Evolutionary conservation across 768 basidiomycete genomes (phyloP).

Genomic region (Tricholoma hemisulphureum): DNA sequence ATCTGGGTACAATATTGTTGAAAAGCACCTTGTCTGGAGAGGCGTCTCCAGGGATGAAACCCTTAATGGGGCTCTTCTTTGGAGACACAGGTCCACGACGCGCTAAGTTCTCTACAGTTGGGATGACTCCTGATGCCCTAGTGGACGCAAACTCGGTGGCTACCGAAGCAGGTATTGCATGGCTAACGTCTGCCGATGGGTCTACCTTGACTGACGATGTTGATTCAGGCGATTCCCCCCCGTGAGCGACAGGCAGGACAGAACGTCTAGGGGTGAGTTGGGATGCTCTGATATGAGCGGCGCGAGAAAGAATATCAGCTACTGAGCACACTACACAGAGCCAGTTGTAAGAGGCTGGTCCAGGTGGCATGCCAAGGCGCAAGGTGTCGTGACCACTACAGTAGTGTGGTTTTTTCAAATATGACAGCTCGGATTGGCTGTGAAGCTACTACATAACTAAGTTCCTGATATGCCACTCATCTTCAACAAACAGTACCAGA

Average conservation of each 20-base stretch:
- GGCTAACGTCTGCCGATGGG: background rate
- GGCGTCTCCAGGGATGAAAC: background rate
- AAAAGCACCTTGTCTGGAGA: background rate
- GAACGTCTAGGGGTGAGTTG: slow-evolving; percentile 32
- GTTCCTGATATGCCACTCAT: too few species aligned
- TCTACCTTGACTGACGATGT: background rate
- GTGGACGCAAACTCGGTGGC: background rate
- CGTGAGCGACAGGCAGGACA: slow-evolving; percentile 10
- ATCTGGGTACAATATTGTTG: background rate
- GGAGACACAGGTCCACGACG: background rate
- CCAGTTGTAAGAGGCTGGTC: slow-evolving; percentile 71
- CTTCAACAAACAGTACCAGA: too few species aligned
- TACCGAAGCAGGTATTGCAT: background rate
- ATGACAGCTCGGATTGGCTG: too few species aligned
- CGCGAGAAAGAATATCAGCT: slow-evolving; percentile 61
- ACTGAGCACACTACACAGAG: slow-evolving; percentile 63
- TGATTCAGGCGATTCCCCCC: slow-evolving; percentile 2
- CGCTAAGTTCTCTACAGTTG: background rate
- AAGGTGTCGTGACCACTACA: too few species aligned
- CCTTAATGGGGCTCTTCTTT: background rate
- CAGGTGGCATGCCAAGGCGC: slow-evolving; percentile 68
- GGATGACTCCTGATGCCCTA: background rate
- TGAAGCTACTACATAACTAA: too few species aligned
- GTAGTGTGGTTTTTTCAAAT: too few species aligned
- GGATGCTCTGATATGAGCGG: slow-evolving; percentile 54